These are phyloP conservation scores for Xylaria castorea DNA, from an alignment of 495 filamentous ascomycete species.

Conservation along the genomic window DNA sequence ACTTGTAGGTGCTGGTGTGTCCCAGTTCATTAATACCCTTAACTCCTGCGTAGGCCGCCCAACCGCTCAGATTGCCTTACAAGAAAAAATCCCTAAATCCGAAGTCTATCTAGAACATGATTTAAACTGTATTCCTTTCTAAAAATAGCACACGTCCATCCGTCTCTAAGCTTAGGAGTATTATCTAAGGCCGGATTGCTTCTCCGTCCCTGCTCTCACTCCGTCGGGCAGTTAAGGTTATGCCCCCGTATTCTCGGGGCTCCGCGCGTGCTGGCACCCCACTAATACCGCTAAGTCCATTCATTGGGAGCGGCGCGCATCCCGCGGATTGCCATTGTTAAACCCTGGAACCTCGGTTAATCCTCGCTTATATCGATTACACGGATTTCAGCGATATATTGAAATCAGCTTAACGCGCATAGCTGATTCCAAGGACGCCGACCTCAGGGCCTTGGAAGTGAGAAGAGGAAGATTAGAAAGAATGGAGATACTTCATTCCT, in stretches of 20 bases:
- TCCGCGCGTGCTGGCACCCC: background rate
- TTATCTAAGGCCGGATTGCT: background rate
- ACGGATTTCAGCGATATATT: background rate
- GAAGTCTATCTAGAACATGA: background rate
- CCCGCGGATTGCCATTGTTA: background rate
- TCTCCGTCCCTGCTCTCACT: background rate
- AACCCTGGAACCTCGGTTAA: background rate
- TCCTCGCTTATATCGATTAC: too few species aligned
- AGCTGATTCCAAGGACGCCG: constrained; percentile 63
- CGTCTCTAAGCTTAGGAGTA: background rate
- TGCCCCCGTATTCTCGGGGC: background rate
- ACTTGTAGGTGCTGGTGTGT: background rate
- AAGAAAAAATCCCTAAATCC: constrained; percentile 4
- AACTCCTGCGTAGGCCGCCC: background rate
- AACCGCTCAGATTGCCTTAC: background rate
- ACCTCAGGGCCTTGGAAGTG: constrained; percentile 75
- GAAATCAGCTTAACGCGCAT: background rate
- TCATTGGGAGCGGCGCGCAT: background rate
- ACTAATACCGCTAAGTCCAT: constrained; percentile 17
- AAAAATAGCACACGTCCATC: background rate
- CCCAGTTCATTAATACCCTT: background rate
- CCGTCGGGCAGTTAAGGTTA: background rate
- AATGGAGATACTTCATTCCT: background rate
- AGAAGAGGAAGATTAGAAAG: background rate
- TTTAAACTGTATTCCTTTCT: background rate